A percentile compares a stretch with the other conserved stretches of the same genome.
These are phyloP conservation scores for Aegilops longissima DNA, from an alignment of 176 grass and related monocot species.

Conservation along the genomic window DNA sequence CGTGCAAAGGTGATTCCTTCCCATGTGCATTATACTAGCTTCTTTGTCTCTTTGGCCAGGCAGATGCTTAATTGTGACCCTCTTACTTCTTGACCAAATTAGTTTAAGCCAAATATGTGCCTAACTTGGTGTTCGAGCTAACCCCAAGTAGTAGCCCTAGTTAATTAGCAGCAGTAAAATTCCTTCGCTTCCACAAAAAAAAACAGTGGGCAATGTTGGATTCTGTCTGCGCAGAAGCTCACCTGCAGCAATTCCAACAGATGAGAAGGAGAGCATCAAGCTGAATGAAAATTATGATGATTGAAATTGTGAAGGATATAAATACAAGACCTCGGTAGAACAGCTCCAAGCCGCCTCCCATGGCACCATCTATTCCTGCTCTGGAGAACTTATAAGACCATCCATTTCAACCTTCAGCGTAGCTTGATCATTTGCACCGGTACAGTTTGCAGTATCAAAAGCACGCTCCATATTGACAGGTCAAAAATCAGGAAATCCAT, in stretches of 20 bases:
- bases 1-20: slow-evolving; percentile 46
- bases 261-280: not conserved
- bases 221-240: not conserved
- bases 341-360: no score
- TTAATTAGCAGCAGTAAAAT: no score
- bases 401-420: no score
- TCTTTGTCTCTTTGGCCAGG: not conserved
- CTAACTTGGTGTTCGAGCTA: slow-evolving; percentile 32
- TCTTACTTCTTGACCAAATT: slow-evolving; percentile 9
- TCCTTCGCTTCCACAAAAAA: no score
- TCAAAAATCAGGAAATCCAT: no score
- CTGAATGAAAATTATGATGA: not conserved
- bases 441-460: no score
- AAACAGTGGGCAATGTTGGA: not conserved
- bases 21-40: slow-evolving; percentile 13
- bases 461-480: no score
- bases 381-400: no score
- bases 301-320: not conserved
- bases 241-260: not conserved
- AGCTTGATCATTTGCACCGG: no score
- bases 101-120: slow-evolving; percentile 6
- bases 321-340: not conserved
- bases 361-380: no score
- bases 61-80: not conserved
- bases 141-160: not conserved